A percentile compares a stretch with the other conserved stretches of the same genome.
These are phyloP conservation scores for Pleurotus tuber-regium DNA, from an alignment of 768 basidiomycete genomes.

Conservation along the genomic window DNA sequence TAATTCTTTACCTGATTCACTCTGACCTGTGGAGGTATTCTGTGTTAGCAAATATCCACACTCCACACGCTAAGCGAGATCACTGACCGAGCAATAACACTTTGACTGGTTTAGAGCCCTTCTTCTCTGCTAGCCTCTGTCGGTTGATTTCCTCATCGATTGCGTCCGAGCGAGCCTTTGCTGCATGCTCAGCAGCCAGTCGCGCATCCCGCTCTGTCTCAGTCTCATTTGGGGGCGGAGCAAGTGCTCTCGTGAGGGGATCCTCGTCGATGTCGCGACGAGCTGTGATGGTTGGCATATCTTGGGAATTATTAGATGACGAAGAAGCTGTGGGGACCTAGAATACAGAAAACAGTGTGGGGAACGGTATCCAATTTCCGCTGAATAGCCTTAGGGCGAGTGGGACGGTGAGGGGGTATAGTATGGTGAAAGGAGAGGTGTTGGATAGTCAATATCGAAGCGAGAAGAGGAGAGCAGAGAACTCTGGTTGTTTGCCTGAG, in stretches of 20 bases:
- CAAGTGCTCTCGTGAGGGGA: conserved; percentile 44
- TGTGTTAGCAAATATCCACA: too few relatives aligned
- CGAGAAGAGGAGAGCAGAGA: background rate
- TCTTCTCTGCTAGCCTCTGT: conserved; percentile 46
- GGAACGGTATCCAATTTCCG: background rate
- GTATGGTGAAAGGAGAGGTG: background rate
- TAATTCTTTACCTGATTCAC: conserved; percentile 62
- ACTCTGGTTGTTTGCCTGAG: conserved; percentile 6
- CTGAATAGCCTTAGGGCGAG: too few relatives aligned
- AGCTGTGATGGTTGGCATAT: background rate
- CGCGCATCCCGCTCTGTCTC: conserved; percentile 44
- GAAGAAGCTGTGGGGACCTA: too few relatives aligned
- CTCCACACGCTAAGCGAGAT: too few relatives aligned
- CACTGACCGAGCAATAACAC: conserved; percentile 60
- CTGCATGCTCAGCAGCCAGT: conserved; percentile 44
- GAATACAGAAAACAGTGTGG: background rate
- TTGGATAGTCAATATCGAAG: background rate
- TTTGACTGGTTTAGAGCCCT: conserved; percentile 48
- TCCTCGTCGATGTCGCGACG: conserved; percentile 33
- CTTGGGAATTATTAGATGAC: background rate
- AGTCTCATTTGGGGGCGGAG: conserved; percentile 57
- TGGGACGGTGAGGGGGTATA: too few relatives aligned
- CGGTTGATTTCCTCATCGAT: conserved; percentile 63
- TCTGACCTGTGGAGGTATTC: conserved; percentile 63
- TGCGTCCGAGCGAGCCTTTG: conserved; percentile 54